These are phyloP conservation scores for Arctium minus DNA, from an alignment of 129 eudicot species.

Conservation along the genomic window DNA sequence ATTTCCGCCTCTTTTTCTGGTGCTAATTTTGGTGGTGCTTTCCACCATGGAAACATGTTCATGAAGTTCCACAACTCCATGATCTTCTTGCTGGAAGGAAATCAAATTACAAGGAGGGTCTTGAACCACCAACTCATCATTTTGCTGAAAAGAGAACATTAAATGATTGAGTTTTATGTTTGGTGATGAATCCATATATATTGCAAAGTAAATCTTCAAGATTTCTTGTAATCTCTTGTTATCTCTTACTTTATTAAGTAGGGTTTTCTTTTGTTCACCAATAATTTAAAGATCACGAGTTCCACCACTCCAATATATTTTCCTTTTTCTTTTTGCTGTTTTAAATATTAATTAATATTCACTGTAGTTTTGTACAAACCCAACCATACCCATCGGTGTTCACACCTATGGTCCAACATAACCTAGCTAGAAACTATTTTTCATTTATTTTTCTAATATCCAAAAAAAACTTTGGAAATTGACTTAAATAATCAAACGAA, in stretches of 20 bases:
- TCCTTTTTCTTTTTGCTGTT: neutral
- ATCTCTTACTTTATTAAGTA: conserved; percentile 7
- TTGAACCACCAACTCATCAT: conserved; percentile 28
- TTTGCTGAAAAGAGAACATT: conserved; percentile 39
- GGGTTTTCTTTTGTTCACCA: conserved; percentile 25
- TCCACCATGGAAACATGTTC: conserved; percentile 16
- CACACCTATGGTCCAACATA: conserved; percentile 12
- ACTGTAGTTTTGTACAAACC: conserved; percentile 33
- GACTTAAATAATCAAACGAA: too few species aligned
- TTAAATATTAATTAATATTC: neutral
- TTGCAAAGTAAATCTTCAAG: conserved; percentile 28
- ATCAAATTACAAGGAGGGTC: conserved; percentile 21
- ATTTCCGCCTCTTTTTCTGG: conserved; percentile 10
- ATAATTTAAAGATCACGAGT: conserved; percentile 26
- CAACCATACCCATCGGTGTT: conserved; percentile 6
- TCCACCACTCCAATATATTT: conserved; percentile 23
- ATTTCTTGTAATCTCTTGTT: conserved; percentile 30
- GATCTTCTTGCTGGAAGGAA: conserved; percentile 24
- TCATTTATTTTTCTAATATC: conserved; percentile 3
- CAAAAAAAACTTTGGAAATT: neutral
- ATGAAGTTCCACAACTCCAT: conserved; percentile 19
- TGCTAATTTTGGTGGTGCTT: neutral
- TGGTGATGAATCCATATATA: conserved; percentile 24
- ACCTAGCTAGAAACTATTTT: neutral
- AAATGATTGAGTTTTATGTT: conserved; percentile 20